phyloP scores from a whole-genome alignment of 306 rosid species.

The Medicago ruthenica region DNA sequence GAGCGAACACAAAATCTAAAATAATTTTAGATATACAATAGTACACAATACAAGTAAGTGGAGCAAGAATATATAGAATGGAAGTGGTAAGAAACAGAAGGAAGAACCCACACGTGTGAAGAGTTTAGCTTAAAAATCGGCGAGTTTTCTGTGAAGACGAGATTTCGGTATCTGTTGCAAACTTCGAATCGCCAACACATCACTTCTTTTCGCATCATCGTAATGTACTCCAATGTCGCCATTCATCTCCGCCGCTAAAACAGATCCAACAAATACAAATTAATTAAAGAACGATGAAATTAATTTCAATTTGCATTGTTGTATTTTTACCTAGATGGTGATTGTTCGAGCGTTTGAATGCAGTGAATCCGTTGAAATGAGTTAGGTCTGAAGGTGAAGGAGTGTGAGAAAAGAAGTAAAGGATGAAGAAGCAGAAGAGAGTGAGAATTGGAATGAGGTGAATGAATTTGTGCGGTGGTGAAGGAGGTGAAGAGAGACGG shows the following conservation, averaged over 20 bases:
- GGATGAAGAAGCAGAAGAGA: slow-evolving; percentile 83
- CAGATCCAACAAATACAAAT: neutral
- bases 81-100: neutral
- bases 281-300: neutral
- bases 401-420: slow-evolving; percentile 85
- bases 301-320: neutral
- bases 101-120: neutral
- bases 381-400: slow-evolving; percentile 90
- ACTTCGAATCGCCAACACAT: slow-evolving; percentile 65
- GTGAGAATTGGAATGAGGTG: slow-evolving; percentile 93
- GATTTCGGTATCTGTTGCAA: slow-evolving; percentile 65
- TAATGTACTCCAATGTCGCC: slow-evolving; percentile 46
- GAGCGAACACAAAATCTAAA: neutral
- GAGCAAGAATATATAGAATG: slow-evolving; percentile 45
- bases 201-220: slow-evolving; percentile 51
- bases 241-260: slow-evolving; percentile 43
- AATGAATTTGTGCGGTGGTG: slow-evolving; percentile 64
- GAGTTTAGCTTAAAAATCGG: slow-evolving; percentile 64
- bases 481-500: slow-evolving; percentile 65
- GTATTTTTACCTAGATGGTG: slow-evolving; percentile 40
- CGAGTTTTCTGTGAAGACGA: slow-evolving; percentile 72
- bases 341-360: slow-evolving; percentile 2
- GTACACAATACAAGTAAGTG: slow-evolving; percentile 26
- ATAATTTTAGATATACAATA: slow-evolving; percentile 15
- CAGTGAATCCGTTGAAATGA: slow-evolving; percentile 62